Percentiles rank a stretch among this genome's conserved stretches.
These are phyloP conservation scores for Catharanthus roseus DNA, from an alignment of 257 asterid genomes.

Conservation along the genomic window DNA sequence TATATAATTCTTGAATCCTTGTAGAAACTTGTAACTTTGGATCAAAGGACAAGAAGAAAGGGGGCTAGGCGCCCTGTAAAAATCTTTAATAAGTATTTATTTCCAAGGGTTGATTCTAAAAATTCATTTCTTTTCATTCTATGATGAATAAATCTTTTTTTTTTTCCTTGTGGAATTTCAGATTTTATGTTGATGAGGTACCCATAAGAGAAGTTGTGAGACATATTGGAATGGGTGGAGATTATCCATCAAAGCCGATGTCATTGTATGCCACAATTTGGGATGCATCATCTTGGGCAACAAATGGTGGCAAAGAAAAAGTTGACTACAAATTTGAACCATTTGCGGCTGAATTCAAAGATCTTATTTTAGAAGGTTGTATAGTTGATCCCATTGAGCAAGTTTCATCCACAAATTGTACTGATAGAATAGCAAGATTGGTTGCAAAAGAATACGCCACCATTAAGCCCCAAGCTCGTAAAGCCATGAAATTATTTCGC, in stretches of 20 bases:
- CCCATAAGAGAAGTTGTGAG: conserved; percentile 65
- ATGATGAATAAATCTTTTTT: too few relatives aligned
- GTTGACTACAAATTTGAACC: conserved; percentile 69
- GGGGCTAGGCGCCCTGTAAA: too few relatives aligned
- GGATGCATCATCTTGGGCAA: conserved; percentile 97
- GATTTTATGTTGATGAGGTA: conserved; percentile 76
- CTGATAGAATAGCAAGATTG: conserved; percentile 28
- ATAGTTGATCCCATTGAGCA: conserved; percentile 71
- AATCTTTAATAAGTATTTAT: too few relatives aligned
- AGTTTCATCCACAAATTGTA: conserved; percentile 64
- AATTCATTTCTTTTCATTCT: too few relatives aligned
- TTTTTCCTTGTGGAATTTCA: conserved; percentile 9
- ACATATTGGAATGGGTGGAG: conserved; percentile 54
- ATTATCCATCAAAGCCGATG: conserved; percentile 90
- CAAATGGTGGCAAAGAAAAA: conserved; percentile 76
- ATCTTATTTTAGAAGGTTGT: conserved; percentile 74
- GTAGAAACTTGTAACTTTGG: background rate
- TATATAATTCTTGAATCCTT: background rate
- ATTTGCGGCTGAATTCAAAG: conserved; percentile 56
- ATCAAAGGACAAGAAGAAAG: too few relatives aligned
- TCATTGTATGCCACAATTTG: conserved; percentile 87
- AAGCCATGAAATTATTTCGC: conserved; percentile 54
- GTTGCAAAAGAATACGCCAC: conserved; percentile 33
- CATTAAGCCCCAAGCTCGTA: conserved; percentile 32
- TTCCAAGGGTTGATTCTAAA: too few relatives aligned